Evolutionary conservation across 1,284 basidiomycete genomes (phyloP).

Genomic region (Rhodotorula sp.): DNA sequence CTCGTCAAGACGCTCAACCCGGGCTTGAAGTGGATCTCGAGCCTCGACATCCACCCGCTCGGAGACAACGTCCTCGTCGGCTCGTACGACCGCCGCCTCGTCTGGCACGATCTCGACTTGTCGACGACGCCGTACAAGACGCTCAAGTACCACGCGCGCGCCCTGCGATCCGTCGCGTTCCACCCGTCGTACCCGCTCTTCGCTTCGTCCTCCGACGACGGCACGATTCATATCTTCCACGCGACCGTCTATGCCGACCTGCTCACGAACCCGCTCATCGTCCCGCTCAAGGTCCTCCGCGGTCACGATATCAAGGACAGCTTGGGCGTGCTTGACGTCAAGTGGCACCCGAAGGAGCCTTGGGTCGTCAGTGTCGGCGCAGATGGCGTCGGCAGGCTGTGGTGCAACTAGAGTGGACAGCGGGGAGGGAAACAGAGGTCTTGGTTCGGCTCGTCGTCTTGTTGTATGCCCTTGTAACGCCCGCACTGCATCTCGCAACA

Average conservation of each 20-base stretch:
- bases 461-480: no score
- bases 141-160: constrained; percentile 89
- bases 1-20: constrained; percentile 88
- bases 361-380: constrained; percentile 93
- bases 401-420: constrained; percentile 54
- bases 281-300: constrained; percentile 87
- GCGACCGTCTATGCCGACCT: constrained; percentile 88
- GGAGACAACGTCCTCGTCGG: constrained; percentile 97
- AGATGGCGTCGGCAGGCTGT: constrained; percentile 83
- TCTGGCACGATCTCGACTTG: constrained; percentile 98
- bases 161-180: constrained; percentile 86
- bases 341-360: constrained; percentile 84
- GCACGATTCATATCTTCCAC: constrained; percentile 95
- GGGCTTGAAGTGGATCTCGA: constrained; percentile 95
- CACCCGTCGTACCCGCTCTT: constrained; percentile 94
- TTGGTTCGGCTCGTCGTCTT: no score
- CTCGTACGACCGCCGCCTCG: constrained; percentile 93
- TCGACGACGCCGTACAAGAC: constrained; percentile 95
- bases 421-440: background rate
- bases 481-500: no score
- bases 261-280: constrained; percentile 92
- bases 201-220: constrained; percentile 93
- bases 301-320: constrained; percentile 82
- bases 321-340: constrained; percentile 84
- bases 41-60: constrained; percentile 90